Conservation (phyloP, 2,329 filamentous ascomycete genomes). For the Colletotrichum karsti region DNA sequence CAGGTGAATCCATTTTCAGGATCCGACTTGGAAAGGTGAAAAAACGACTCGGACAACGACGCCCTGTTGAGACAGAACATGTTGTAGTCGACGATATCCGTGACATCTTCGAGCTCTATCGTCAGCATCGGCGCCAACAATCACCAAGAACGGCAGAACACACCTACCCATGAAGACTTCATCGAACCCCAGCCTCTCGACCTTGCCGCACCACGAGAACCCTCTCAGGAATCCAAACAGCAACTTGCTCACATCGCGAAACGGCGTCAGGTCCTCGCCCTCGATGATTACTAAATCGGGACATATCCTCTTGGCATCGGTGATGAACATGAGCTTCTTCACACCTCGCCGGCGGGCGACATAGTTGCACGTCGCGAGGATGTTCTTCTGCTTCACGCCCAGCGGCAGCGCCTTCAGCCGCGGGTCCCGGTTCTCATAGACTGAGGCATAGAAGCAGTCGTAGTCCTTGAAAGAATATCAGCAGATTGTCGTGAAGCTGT, state of each 20-base stretch:
- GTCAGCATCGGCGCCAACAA: slow-evolving; percentile 38
- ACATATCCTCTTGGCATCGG: slow-evolving; percentile 80
- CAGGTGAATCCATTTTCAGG: slow-evolving; percentile 84
- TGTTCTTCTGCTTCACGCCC: slow-evolving; percentile 92
- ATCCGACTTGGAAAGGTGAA: slow-evolving; percentile 76
- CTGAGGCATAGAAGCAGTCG: slow-evolving; percentile 94
- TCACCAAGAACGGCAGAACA: not conserved
- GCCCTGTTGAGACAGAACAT: slow-evolving; percentile 72
- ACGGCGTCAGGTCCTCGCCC: slow-evolving; percentile 86
- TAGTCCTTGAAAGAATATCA: slow-evolving; percentile 64
- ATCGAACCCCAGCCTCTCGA: slow-evolving; percentile 88
- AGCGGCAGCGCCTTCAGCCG: slow-evolving; percentile 76
- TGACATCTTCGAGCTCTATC: slow-evolving; percentile 80
- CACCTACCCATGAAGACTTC: slow-evolving; percentile 70
- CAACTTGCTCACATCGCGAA: slow-evolving; percentile 85
- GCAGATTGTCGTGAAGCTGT: not conserved
- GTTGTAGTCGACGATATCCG: slow-evolving; percentile 88
- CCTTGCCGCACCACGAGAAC: slow-evolving; percentile 80
- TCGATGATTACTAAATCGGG: slow-evolving; percentile 87
- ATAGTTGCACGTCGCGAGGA: slow-evolving; percentile 94
- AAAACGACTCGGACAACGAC: slow-evolving; percentile 76
- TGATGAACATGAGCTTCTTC: slow-evolving; percentile 85
- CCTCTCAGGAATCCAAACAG: slow-evolving; percentile 77
- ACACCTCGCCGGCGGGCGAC: slow-evolving; percentile 79
- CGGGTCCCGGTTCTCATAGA: slow-evolving; percentile 84